phyloP scores from a whole-genome alignment of 2,329 filamentous ascomycete species.

The Emmonsiellopsis sp. region DNA sequence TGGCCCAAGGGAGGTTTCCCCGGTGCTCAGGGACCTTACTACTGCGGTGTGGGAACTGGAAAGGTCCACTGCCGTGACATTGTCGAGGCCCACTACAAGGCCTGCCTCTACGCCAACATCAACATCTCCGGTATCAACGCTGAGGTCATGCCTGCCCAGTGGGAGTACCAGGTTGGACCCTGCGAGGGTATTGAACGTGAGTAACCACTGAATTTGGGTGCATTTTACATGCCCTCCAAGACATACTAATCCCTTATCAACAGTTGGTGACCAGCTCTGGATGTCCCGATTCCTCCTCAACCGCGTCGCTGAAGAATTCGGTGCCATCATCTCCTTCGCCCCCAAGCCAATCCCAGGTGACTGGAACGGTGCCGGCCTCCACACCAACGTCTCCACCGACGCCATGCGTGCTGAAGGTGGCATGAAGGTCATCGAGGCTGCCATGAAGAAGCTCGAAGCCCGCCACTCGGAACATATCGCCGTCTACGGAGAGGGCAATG shows the following conservation, averaged over 20 bases:
- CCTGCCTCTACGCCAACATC: constrained; percentile 78
- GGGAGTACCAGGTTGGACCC: constrained; percentile 96
- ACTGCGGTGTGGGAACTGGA: constrained; percentile 95
- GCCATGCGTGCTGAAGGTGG: constrained; percentile 85
- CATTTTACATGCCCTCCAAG: not conserved
- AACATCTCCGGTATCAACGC: constrained; percentile 98
- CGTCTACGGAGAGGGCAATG: constrained; percentile 94
- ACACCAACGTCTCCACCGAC: constrained; percentile 87
- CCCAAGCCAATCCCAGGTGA: constrained; percentile 93
- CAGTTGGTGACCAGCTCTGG: constrained; percentile 95
- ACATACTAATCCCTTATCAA: constrained; percentile 8
- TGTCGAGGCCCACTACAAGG: constrained; percentile 89
- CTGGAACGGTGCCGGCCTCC: constrained; percentile 94
- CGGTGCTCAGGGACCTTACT: constrained; percentile 87
- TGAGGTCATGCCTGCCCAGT: constrained; percentile 96
- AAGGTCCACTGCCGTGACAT: constrained; percentile 98
- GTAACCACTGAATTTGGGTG: constrained; percentile 21
- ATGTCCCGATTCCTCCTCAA: constrained; percentile 79
- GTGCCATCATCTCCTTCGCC: constrained; percentile 86
- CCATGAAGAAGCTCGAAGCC: constrained; percentile 72
- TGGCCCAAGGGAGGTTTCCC: constrained; percentile 84
- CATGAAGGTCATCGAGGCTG: constrained; percentile 87
- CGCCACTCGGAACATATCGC: constrained; percentile 78
- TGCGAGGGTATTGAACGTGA: constrained; percentile 74
- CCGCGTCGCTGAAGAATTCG: constrained; percentile 92